These are phyloP conservation scores for Exophiala calicioides DNA, from an alignment of 2,329 filamentous ascomycete species.

Conservation along the genomic window DNA sequence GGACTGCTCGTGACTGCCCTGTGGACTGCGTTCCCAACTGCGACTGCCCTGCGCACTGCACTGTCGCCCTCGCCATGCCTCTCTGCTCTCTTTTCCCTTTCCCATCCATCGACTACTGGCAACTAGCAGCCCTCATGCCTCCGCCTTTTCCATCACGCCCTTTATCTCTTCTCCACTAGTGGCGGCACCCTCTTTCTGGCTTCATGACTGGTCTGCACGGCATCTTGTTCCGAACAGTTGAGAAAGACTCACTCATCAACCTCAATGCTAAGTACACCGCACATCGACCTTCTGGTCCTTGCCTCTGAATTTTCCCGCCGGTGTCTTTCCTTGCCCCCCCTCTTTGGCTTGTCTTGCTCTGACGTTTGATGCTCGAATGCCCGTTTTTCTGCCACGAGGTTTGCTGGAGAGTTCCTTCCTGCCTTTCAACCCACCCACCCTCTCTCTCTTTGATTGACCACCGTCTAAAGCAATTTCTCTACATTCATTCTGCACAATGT, in stretches of 20 bases:
- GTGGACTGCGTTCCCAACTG: too few species aligned
- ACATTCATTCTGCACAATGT: conserved; percentile 6
- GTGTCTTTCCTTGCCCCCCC: background rate
- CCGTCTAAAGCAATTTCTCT: background rate
- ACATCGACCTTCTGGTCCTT: background rate
- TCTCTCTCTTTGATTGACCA: background rate
- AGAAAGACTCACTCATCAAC: background rate
- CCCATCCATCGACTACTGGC: too few species aligned
- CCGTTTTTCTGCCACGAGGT: too few species aligned
- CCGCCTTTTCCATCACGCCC: conserved; percentile 1
- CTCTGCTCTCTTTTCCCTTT: background rate
- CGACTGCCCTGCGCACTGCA: too few species aligned
- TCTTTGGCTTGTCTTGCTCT: background rate
- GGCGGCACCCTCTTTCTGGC: conserved; percentile 5
- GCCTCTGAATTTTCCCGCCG: background rate
- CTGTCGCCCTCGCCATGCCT: too few species aligned
- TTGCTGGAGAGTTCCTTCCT: too few species aligned
- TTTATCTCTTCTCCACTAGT: conserved; percentile 1
- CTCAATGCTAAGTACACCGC: background rate
- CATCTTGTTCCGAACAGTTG: conserved; percentile 18
- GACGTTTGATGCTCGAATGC: background rate
- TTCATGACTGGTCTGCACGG: conserved; percentile 23
- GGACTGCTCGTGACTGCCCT: too few species aligned
- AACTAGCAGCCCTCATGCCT: too few species aligned
- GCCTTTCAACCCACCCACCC: too few species aligned